phyloP scores from a whole-genome alignment of 225 moss, liverwort and hornwort species.

The Straminergon stramineum region DNA sequence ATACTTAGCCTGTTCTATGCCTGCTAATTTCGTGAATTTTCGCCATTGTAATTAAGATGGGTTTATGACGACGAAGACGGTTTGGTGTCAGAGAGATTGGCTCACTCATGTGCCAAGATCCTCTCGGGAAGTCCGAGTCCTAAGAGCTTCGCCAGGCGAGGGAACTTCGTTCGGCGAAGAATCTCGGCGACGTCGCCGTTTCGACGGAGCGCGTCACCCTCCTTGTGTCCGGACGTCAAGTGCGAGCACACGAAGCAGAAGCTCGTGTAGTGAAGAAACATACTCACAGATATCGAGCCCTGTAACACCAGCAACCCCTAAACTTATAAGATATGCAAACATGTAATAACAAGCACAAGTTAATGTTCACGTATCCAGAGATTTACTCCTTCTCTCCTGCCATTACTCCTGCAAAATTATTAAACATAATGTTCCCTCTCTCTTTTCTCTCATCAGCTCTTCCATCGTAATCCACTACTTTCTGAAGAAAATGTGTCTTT shows the following conservation, averaged over 20 bases:
- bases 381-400: not conserved
- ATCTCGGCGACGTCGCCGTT: slow-evolving; percentile 85
- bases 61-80: not conserved
- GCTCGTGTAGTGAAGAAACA: slow-evolving; percentile 75
- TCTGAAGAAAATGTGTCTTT: not conserved
- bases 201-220: slow-evolving; percentile 64
- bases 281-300: slow-evolving; percentile 86
- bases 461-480: not conserved
- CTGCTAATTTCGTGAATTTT: not conserved
- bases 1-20: not conserved
- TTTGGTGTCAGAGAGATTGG: not conserved
- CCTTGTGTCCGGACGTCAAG: slow-evolving; percentile 73
- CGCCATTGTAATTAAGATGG: not conserved
- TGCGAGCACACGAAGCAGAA: slow-evolving; percentile 86
- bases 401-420: not conserved
- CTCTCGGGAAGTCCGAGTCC: slow-evolving; percentile 61
- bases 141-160: slow-evolving; percentile 49
- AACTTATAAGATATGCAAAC: not conserved
- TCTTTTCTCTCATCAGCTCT: not conserved
- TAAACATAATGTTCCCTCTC: not conserved
- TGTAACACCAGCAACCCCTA: not conserved
- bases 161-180: slow-evolving; percentile 59
- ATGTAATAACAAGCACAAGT: not conserved
- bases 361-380: not conserved
- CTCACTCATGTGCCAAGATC: slow-evolving; percentile 75